Conservation (phyloP, 1,139 yeast genomes). For the Oligophagozyma castellii region DNA sequence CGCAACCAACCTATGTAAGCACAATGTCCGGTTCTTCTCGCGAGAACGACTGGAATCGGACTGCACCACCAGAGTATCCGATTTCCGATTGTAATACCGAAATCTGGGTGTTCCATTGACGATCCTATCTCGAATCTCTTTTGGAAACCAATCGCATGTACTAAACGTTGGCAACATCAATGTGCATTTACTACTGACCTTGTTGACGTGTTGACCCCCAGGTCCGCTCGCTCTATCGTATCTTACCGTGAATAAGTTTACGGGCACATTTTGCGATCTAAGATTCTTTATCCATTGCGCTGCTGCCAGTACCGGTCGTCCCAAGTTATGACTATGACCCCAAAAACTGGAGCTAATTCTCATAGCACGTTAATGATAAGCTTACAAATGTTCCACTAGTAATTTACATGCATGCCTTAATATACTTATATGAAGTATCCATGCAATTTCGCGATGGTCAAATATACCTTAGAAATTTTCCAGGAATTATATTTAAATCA, state of each 20-base stretch:
- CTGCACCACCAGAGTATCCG: constrained; percentile 46
- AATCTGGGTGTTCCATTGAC: constrained; percentile 19
- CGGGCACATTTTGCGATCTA: constrained; percentile 32
- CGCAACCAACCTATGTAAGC: constrained; percentile 42
- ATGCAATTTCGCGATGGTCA: no score
- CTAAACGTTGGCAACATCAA: constrained; percentile 42
- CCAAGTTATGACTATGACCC: no score
- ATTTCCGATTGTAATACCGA: constrained; percentile 41
- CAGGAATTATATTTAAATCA: no score
- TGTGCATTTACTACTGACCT: constrained; percentile 69
- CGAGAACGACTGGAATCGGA: constrained; percentile 50
- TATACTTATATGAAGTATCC: no score
- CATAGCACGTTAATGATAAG: no score
- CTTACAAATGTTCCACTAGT: no score
- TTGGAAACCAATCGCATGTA: constrained; percentile 51
- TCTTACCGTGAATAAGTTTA: constrained; percentile 34
- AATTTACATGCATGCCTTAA: no score
- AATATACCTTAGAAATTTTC: no score
- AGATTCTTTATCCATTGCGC: constrained; percentile 39
- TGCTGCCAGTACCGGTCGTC: no score
- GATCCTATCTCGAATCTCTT: constrained; percentile 25
- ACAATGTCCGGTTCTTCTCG: constrained; percentile 42
- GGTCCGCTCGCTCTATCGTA: constrained; percentile 79
- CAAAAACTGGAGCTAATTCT: no score
- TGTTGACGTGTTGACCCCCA: constrained; percentile 92